These are phyloP conservation scores for Cryptococcus depauperatus DNA, from an alignment of 1,284 basidiomycete genomes.

Conservation along the genomic window DNA sequence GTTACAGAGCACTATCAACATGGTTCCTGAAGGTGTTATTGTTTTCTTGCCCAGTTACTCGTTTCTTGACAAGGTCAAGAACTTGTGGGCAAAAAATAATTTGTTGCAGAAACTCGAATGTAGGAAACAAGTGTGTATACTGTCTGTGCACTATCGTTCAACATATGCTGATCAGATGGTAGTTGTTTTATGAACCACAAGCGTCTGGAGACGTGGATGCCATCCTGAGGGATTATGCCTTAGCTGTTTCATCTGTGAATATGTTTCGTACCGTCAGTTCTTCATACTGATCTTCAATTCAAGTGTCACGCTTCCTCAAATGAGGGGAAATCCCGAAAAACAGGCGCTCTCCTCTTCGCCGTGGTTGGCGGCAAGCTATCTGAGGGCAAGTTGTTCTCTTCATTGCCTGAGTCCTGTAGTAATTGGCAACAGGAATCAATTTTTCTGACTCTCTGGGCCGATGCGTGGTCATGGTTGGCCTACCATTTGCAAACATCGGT, in stretches of 20 bases:
- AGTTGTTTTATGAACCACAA: conserved; percentile 87
- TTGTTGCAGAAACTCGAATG: conserved; percentile 55
- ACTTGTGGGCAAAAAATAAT: conserved; percentile 58
- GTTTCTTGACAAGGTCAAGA: conserved; percentile 63
- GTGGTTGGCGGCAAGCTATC: conserved; percentile 95
- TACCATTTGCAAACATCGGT: conserved; percentile 89
- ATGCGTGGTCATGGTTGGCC: conserved; percentile 78
- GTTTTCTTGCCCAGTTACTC: conserved; percentile 91
- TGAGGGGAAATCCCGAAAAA: conserved; percentile 19
- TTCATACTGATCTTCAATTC: conserved; percentile 1
- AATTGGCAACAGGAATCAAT: conserved; percentile 60
- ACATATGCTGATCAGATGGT: background rate
- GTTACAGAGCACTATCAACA: conserved; percentile 64
- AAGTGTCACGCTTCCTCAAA: conserved; percentile 10
- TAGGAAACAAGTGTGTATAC: conserved; percentile 63
- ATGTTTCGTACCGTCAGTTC: background rate
- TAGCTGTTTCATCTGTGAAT: conserved; percentile 48
- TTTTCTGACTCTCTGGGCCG: conserved; percentile 85
- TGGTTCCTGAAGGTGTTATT: conserved; percentile 81
- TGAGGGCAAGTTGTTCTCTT: conserved; percentile 52
- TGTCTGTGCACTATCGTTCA: too few relatives aligned
- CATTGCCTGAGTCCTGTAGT: background rate
- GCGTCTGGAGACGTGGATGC: conserved; percentile 66
- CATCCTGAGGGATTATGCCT: conserved; percentile 67
- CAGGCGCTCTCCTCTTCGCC: conserved; percentile 73